Conservation (phyloP, 2,329 filamentous ascomycete species). For the Microdochium bolleyi region DNA sequence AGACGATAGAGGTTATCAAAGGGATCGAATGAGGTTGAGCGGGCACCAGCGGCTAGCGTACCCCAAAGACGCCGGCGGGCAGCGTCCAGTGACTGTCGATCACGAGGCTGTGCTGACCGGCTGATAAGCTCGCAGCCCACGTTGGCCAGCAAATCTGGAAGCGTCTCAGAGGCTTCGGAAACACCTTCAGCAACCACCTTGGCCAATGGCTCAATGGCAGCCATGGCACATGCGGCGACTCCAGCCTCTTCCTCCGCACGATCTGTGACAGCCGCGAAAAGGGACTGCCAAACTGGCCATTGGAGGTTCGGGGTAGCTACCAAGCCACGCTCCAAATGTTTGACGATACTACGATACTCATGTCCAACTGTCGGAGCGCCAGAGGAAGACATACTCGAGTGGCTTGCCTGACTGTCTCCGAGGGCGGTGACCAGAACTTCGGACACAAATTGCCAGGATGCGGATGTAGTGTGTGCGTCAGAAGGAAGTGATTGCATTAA, state of each 20-base stretch:
- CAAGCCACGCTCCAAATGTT: slow-evolving; percentile 58
- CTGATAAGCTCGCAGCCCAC: slow-evolving; percentile 35
- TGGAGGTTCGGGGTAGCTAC: slow-evolving; percentile 38
- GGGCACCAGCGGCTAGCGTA: slow-evolving; percentile 30
- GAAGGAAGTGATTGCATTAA: slow-evolving; percentile 40
- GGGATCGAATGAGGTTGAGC: slow-evolving; percentile 44
- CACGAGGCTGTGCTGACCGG: slow-evolving; percentile 45
- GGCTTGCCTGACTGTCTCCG: slow-evolving; percentile 27
- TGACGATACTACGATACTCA: slow-evolving; percentile 62
- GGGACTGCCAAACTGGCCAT: slow-evolving; percentile 35
- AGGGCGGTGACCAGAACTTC: slow-evolving; percentile 35
- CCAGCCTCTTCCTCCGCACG: slow-evolving; percentile 57
- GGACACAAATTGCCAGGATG: slow-evolving; percentile 43
- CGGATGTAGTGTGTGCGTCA: slow-evolving; percentile 35
- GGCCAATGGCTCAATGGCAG: slow-evolving; percentile 64
- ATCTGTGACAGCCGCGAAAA: slow-evolving; percentile 49
- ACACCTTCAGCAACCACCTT: slow-evolving; percentile 37
- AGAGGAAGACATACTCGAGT: slow-evolving; percentile 27
- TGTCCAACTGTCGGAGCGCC: slow-evolving; percentile 46
- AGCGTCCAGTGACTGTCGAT: slow-evolving; percentile 55
- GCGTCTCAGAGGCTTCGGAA: slow-evolving; percentile 7
- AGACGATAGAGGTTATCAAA: slow-evolving; percentile 61
- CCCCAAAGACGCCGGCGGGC: slow-evolving; percentile 62
- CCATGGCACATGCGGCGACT: slow-evolving; percentile 56
- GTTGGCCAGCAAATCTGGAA: slow-evolving; percentile 19